Conservation (phyloP, 352 stramenopile genomes). For the Phytophthora multivora region DNA sequence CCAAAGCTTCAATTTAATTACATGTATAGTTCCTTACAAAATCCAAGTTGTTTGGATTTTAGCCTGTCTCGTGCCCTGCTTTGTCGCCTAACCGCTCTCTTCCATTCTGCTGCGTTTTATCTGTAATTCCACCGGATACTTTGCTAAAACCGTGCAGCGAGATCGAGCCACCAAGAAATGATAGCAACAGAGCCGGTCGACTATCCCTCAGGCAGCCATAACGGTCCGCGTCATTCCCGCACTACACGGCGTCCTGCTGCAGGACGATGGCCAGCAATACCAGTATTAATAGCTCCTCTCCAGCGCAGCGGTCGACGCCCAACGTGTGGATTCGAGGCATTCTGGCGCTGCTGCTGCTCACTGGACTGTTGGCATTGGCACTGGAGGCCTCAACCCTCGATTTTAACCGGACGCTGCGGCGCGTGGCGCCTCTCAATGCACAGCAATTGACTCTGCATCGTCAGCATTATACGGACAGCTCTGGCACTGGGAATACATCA, state of each 20-base stretch:
- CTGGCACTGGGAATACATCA: background rate
- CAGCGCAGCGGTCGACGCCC: background rate
- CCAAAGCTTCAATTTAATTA: background rate
- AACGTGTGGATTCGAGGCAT: conserved; percentile 36
- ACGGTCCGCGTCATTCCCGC: background rate
- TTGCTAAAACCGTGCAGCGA: conserved; percentile 14
- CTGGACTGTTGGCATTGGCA: conserved; percentile 30
- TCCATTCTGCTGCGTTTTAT: background rate
- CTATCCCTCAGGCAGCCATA: conserved; percentile 8
- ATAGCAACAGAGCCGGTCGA: conserved; percentile 20
- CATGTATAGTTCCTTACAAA: background rate
- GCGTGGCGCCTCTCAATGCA: conserved; percentile 18
- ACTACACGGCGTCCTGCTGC: background rate
- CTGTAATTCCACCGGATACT: background rate
- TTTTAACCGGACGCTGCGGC: conserved; percentile 32
- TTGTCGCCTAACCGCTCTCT: background rate
- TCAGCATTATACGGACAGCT: background rate
- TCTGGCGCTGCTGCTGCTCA: conserved; percentile 34
- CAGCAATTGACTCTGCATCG: conserved; percentile 24
- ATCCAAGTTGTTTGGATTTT: background rate
- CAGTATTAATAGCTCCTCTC: background rate
- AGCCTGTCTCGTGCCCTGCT: background rate
- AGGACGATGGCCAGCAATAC: background rate
- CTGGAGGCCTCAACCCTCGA: conserved; percentile 41
- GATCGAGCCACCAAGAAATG: conserved; percentile 2